Conservation (phyloP, 2,329 filamentous ascomycete species). For the Fusarium mangiferae region DNA sequence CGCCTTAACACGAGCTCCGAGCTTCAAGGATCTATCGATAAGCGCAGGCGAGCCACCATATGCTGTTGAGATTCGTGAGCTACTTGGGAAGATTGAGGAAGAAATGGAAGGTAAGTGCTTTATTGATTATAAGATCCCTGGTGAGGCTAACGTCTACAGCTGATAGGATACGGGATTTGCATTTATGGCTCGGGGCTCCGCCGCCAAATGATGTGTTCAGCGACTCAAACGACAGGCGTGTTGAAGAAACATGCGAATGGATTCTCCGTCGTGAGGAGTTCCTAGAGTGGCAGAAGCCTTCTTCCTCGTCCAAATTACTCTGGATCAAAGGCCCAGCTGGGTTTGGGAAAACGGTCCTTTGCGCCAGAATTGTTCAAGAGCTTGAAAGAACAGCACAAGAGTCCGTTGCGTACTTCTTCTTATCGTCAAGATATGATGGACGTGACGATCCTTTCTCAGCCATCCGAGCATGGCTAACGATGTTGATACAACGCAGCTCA, state of each 20-base stretch:
- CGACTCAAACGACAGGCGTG: background rate
- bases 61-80: background rate
- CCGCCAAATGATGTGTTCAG: background rate
- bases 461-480: conserved; percentile 19
- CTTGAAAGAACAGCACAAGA: background rate
- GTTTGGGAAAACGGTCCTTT: conserved; percentile 50
- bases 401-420: conserved; percentile 46
- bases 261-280: background rate
- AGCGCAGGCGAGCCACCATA: background rate
- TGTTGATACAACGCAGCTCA: conserved; percentile 23
- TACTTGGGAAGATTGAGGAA: background rate
- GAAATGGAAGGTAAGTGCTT: background rate
- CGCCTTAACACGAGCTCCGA: background rate
- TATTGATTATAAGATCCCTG: fast-evolving
- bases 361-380: conserved; percentile 44
- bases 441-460: conserved; percentile 41
- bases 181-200: fast-evolving
- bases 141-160: fast-evolving
- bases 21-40: background rate
- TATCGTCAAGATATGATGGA: conserved; percentile 42
- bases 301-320: conserved; percentile 21
- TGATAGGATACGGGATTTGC: background rate
- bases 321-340: conserved; percentile 48
- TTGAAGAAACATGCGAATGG: background rate
- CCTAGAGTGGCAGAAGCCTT: background rate